Evolutionary conservation across 352 stramenopile genomes (phyloP), one percentile per base, ranked within the genome.

Genomic region (Phytopythium montanum): DNA sequence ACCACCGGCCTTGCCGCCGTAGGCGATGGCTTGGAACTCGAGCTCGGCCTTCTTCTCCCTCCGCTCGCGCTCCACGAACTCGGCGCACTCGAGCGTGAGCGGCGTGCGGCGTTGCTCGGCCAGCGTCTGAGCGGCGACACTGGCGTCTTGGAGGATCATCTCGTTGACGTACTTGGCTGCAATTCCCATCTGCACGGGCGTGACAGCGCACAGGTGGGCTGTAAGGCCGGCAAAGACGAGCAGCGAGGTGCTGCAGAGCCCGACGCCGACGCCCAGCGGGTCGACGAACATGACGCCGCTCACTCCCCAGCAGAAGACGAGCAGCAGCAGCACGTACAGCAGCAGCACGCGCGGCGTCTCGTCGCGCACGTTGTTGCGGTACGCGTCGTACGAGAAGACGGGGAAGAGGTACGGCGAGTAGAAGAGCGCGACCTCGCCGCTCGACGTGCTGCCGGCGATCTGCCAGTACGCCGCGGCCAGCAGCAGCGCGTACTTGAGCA

Each of bases 321-420:
- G 55, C 28, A 94, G 51, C 9, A 97, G 72, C 0, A 88, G 53
- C 48, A 79, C 66, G 60, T 95, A 95, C 6, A 94, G 68, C 59
- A 86, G 62, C 18, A 75, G 52, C 14, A 88, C 79, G 38, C 88
- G 83, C 13, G 62, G 59, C 23, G 80, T 97, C 60, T 97, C 83
- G 49, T 97, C 85, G 38, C 92, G 72, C 34, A 98, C 75, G 62
- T 97, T 96, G 74, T 97, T 95, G 12, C 79, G 95, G 63, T 85
- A 87, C 2, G 92, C 81, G 50, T 97, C 92, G 72, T 97, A 96
- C 18, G 86, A 91, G 62, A 95, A 98, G 5, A 95, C 75, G 12
- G 92, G 92, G 42, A 98, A 96, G 25, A 98, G 56, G 54, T 95
- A 96, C 10, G 84, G 88, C 36, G 88, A 92, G 58, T 89, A 93